These are phyloP conservation scores for Phanerodontia chrysosporium DNA, from an alignment of 768 basidiomycete genomes.

Conservation along the genomic window DNA sequence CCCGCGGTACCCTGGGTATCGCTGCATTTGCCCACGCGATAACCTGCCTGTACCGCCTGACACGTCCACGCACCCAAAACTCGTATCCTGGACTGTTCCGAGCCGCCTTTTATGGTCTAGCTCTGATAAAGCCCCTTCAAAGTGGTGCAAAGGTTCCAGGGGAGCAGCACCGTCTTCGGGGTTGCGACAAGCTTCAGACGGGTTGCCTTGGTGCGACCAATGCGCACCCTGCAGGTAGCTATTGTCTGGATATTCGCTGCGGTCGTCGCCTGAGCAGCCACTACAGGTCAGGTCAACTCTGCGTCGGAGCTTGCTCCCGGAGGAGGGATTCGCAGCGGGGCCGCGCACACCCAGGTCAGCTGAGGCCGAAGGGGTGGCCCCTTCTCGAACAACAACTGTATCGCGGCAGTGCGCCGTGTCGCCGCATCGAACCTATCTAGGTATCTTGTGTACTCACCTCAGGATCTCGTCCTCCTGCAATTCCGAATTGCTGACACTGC, in stretches of 20 bases:
- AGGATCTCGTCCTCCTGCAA: too few species aligned
- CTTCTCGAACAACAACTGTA: background rate
- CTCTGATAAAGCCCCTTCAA: background rate
- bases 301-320: background rate
- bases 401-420: background rate
- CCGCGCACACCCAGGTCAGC: background rate
- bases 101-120: background rate
- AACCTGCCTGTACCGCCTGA: slow-evolving; percentile 1
- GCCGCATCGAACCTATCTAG: background rate
- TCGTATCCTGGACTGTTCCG: background rate
- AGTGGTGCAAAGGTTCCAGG: background rate
- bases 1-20: background rate
- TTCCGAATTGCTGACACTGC: too few species aligned
- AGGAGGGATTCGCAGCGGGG: background rate
- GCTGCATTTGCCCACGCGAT: background rate
- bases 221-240: background rate
- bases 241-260: too few species aligned
- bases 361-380: background rate
- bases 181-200: background rate
- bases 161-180: background rate
- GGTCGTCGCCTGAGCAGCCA: too few species aligned
- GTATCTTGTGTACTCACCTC: background rate
- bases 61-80: background rate
- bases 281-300: background rate
- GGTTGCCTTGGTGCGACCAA: background rate